These are phyloP conservation scores for Trichoderma sp. DNA, from an alignment of 2,329 filamentous ascomycete genomes.

Conservation along the genomic window DNA sequence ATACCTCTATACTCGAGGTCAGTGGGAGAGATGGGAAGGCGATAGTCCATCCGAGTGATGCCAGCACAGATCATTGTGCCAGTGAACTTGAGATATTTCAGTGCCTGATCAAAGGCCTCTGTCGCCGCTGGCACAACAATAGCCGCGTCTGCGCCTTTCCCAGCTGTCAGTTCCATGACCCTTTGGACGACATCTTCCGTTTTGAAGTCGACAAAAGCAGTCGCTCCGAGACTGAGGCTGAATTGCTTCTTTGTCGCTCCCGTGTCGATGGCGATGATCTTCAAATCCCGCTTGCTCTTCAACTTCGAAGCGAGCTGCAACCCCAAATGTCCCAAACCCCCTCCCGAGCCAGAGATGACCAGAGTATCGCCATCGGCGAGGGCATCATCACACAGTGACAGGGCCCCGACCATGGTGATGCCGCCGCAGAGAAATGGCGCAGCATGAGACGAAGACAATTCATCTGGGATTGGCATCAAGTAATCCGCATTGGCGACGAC, in stretches of 20 bases:
- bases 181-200: neutral
- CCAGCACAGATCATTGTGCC: constrained; percentile 9
- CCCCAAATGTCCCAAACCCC: neutral
- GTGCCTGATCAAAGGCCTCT: constrained; percentile 5
- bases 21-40: neutral
- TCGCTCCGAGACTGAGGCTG: neutral
- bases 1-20: neutral
- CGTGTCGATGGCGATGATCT: constrained; percentile 10
- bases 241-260: neutral
- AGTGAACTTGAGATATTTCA: constrained; percentile 3
- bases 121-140: constrained; percentile 12
- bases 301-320: neutral
- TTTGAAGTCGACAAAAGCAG: neutral
- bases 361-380: neutral
- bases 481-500: constrained; percentile 17
- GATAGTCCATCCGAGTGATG: constrained; percentile 4
- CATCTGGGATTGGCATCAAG: constrained; percentile 16
- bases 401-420: constrained; percentile 2
- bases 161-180: constrained; percentile 10
- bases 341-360: constrained; percentile 15
- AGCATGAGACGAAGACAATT: neutral
- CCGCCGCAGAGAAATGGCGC: constrained; percentile 15
- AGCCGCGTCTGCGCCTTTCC: constrained; percentile 12
- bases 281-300: neutral
- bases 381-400: constrained; percentile 4